Evolutionary conservation across 2,329 filamentous ascomycete species (phyloP).

Genomic region (Trematosphaeria pertusa): DNA sequence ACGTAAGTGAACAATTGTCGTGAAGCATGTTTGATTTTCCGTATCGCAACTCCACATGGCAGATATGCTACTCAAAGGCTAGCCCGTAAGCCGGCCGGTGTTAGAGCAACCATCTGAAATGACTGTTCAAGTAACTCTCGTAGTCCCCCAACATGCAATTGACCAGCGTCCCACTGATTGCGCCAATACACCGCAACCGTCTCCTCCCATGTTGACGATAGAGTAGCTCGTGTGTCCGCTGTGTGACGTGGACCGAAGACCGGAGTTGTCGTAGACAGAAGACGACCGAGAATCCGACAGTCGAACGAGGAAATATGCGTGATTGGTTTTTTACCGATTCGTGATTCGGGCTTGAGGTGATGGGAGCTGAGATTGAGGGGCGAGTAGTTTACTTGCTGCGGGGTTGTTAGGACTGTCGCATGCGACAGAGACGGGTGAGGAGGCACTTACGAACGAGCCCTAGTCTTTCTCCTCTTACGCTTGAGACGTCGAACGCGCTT

Average conservation of each 20-base stretch:
- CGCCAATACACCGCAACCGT: slow-evolving; percentile 36
- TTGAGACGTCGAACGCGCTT: slow-evolving; percentile 99
- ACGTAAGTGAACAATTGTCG: no score
- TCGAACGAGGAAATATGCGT: slow-evolving; percentile 29
- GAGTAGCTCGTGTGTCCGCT: slow-evolving; percentile 35
- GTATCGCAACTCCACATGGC: slow-evolving; percentile 45
- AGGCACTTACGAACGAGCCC: slow-evolving; percentile 85
- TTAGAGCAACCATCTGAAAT: slow-evolving; percentile 43
- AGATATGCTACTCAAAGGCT: slow-evolving; percentile 46
- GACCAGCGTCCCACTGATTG: slow-evolving; percentile 41
- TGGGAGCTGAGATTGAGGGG: slow-evolving; percentile 47
- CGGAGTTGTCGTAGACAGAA: slow-evolving; percentile 26
- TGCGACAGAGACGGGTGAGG: not conserved
- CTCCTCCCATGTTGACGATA: slow-evolving; percentile 26
- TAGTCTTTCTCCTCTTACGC: slow-evolving; percentile 99
- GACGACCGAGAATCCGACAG: slow-evolving; percentile 26
- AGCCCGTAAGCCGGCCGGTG: slow-evolving; percentile 41
- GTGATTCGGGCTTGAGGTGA: slow-evolving; percentile 37
- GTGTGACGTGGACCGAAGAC: slow-evolving; percentile 32
- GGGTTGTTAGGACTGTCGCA: slow-evolving; percentile 16
- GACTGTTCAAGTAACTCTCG: slow-evolving; percentile 43
- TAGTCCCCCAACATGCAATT: slow-evolving; percentile 43
- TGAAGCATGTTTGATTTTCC: slow-evolving; percentile 47
- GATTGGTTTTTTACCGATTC: slow-evolving; percentile 29
- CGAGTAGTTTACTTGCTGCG: slow-evolving; percentile 59